Evolutionary conservation across 805 yeast genomes (phyloP), one percentile per base, ranked within the genome.

Genomic region (Candida parachauliodes): DNA sequence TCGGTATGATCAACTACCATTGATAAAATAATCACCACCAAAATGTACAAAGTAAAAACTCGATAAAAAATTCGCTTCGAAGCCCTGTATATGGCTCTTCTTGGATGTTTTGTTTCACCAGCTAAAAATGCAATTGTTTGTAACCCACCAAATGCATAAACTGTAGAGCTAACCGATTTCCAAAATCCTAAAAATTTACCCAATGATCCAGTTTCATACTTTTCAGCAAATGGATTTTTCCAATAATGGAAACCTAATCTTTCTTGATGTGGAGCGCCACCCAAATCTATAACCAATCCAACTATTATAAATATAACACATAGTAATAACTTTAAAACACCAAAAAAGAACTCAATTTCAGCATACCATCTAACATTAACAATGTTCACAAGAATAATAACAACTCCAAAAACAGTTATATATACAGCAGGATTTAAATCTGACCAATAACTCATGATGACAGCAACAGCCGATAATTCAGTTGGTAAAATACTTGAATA

Each of bases 381-480:
- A 8, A 57, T 48, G 43, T 70, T 72, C 12, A 59, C 52, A 3
- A 52, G 47, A 17, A 63, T 45, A 22, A 68, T 59, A 10, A 63
- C 46, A 2, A 65, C 50, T 6, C 62, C 61, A 39, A 71, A 60
- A n/a, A 68, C 55, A 3, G 74, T 54, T 19, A 72, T 68, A 68
- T 68, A 72, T 31, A 68, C 60, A 25, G 71, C 77, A 8, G 72
- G 67, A 28, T 61, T 68, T 15, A 70, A 48, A 28, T 57, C 59
- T 1, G 68, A 52, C 78, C 77, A 72, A 42, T 62, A 72, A 14
- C 63, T 59, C 46, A 72, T 57, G 5, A 71, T 62, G 24, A 70
- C 60, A n/a, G 74, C 69, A n/a, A 67, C 65, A 2, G 76, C 76
- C 16, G 72, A 53, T 26, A 73, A 52, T 42, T 72, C 76, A 36